Base-by-base conservation (phyloP, 2,329 filamentous ascomycete genomes). In the Metarhizium humberi region DNA sequence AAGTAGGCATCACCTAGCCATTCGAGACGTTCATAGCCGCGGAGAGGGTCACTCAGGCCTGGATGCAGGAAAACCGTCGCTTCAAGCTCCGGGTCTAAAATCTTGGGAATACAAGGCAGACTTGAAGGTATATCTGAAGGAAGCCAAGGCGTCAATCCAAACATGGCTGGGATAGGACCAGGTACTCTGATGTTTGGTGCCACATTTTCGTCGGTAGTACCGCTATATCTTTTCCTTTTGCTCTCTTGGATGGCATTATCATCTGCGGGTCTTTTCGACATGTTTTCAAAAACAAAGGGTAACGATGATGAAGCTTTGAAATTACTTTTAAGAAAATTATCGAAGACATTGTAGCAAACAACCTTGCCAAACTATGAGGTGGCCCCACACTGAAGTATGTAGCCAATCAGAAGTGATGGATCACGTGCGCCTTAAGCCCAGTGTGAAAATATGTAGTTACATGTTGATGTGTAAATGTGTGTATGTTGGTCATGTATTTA, bases 1-100 rank as follows among this genome's bases (percentile, higher is more conserved):
- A 95, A 75, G 63, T 92, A 92, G 20, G 89, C 87, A 67, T 97
- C 92, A 6, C 92, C 92, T 7, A 96, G 77, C 73, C 92, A 91
- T 70, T 97, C 92, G 6, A 96, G 81, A 18, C 83, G 81, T 64
- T 96, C 92, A 69, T 96, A 96, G 63, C 69, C 70, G 30, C 64
- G 62, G 1, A 56, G 58, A 3, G 54, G 32, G 3, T 63, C 64
- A 30, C 38, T 46, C 54, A 74, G 65, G 1, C 81, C 83, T 1
- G 78, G 73, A 62, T 92, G 89, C 1, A 80, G 89, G 63, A 92
- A 86, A 11, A 84, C 81, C 16, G 83, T 79, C 30, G 71, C 73
- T 62, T 85, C 81, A 18, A 92, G 75, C 25, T 73, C 69, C 0
- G 77, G 71, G 59, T 90, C 79, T 6, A 76, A 64, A 52, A 90